Percentiles rank a stretch among this genome's conserved stretches.
These are phyloP conservation scores for Metschnikowia cubensis DNA, from an alignment of 805 yeast species.

Conservation along the genomic window DNA sequence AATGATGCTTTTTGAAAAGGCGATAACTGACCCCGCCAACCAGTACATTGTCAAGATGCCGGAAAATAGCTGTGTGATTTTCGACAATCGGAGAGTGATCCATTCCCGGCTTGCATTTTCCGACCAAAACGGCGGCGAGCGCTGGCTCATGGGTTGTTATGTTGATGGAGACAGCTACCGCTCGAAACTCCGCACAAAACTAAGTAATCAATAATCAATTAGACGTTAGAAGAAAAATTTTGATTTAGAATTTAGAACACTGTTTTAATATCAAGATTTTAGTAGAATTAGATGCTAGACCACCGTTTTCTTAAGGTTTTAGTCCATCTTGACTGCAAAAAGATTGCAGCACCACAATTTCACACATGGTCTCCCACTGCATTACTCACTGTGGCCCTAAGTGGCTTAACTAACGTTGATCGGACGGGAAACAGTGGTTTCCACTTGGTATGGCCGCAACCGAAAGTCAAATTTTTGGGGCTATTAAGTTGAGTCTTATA, in stretches of 20 bases:
- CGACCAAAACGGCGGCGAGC: constrained; percentile 43
- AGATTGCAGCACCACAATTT: too few species aligned
- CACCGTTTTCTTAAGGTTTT: too few species aligned
- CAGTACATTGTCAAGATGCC: constrained; percentile 52
- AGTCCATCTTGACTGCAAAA: not conserved
- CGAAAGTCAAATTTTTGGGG: not conserved
- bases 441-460: not conserved
- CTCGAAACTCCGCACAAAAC: constrained; percentile 41
- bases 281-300: too few species aligned
- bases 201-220: too few species aligned
- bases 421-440: too few species aligned
- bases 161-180: constrained; percentile 66
- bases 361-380: too few species aligned
- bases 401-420: too few species aligned
- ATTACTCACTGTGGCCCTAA: too few species aligned
- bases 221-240: too few species aligned
- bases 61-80: constrained; percentile 60
- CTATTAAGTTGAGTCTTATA: too few species aligned
- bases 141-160: constrained; percentile 78
- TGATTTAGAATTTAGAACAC: too few species aligned
- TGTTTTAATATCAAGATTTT: too few species aligned
- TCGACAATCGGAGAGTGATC: constrained; percentile 65
- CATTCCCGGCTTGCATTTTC: constrained; percentile 54
- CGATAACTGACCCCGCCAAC: constrained; percentile 48
- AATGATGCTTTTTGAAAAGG: constrained; percentile 54